phyloP scores from a whole-genome alignment of 768 basidiomycete genomes.

The Suillus lakei region DNA sequence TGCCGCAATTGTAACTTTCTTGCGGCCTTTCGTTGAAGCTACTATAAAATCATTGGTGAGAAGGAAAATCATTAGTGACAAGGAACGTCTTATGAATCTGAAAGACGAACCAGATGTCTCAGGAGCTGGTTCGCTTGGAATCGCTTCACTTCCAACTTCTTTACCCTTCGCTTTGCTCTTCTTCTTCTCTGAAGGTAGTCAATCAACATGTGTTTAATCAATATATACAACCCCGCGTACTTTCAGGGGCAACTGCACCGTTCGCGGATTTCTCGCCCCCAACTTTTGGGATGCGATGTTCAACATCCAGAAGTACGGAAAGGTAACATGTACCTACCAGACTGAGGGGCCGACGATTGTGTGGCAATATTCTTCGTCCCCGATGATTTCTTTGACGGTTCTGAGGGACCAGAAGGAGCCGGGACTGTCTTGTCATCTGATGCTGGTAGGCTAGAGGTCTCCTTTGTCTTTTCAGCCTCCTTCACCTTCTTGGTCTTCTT shows the following conservation, averaged over 20 bases:
- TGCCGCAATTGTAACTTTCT: background rate
- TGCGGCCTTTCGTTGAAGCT: background rate
- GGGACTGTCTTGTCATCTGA: background rate
- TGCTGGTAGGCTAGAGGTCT: background rate
- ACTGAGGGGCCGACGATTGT: background rate
- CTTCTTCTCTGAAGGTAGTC: background rate
- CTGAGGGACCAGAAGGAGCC: background rate
- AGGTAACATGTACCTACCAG: background rate
- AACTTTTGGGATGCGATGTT: background rate
- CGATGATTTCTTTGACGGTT: background rate
- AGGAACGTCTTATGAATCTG: background rate
- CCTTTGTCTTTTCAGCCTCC: background rate
- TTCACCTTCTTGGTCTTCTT: conserved; percentile 16
- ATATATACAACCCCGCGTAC: background rate
- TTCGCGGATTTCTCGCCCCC: background rate
- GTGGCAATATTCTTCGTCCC: background rate
- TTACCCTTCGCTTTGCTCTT: background rate
- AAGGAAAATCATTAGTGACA: background rate
- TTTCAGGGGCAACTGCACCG: background rate
- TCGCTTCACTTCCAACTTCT: background rate
- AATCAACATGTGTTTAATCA: background rate
- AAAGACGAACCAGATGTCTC: background rate
- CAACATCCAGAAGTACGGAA: background rate
- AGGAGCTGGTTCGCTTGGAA: background rate
- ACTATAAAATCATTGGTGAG: background rate